These are phyloP conservation scores for Backusella circina DNA, from an alignment of 192 early-diverging fungal genomes.

Conservation along the genomic window DNA sequence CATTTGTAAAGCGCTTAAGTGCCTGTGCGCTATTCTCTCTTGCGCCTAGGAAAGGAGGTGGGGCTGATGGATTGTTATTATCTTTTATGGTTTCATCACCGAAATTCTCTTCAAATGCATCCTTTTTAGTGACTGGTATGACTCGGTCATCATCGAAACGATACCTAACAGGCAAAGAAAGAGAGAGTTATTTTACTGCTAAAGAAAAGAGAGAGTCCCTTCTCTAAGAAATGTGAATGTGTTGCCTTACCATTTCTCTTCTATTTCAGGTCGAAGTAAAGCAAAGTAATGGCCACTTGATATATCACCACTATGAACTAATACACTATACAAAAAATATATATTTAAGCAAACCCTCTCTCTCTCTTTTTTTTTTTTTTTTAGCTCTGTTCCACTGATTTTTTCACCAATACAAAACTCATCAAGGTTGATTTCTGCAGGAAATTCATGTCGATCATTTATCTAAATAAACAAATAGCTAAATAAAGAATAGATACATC, in stretches of 20 bases:
- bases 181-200: background rate
- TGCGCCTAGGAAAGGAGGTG: constrained; percentile 7
- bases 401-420: constrained; percentile 73
- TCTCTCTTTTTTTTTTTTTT: background rate
- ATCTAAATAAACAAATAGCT: constrained; percentile 52
- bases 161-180: constrained; percentile 37
- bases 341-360: background rate
- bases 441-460: constrained; percentile 96
- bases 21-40: constrained; percentile 38
- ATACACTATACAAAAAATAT: constrained; percentile 55
- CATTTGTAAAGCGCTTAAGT: constrained; percentile 88
- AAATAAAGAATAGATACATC: background rate
- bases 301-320: constrained; percentile 96
- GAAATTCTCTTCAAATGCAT: constrained; percentile 94
- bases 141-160: constrained; percentile 98
- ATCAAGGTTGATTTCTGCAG: constrained; percentile 77
- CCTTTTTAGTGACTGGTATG: constrained; percentile 69
- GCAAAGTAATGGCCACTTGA: constrained; percentile 96
- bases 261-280: constrained; percentile 76
- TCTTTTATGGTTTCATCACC: constrained; percentile 68
- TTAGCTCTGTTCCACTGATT: constrained; percentile 57
- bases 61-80: constrained; percentile 13
- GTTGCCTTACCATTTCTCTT: constrained; percentile 82
- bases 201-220: too few species aligned
- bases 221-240: too few species aligned